Evolutionary conservation across 1,284 basidiomycete genomes (phyloP).

Genomic region (Kalmanozyma brasiliensis): DNA sequence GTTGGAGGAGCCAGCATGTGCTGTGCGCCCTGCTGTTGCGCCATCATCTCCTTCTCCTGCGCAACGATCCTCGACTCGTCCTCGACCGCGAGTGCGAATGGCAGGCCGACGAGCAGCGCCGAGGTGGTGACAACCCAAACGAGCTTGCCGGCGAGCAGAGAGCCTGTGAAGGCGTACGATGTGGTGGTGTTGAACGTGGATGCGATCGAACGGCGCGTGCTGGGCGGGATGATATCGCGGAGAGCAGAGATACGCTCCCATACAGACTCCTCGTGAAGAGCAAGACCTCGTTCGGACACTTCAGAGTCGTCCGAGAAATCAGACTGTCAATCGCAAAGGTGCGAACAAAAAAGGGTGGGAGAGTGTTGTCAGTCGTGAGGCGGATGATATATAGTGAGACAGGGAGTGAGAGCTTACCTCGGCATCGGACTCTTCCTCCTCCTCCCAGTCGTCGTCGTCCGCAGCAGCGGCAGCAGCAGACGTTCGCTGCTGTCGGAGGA

Average conservation of each 20-base stretch:
- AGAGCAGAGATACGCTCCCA: constrained; percentile 88
- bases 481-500: constrained; percentile 45
- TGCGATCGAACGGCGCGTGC: constrained; percentile 81
- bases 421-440: constrained; percentile 44
- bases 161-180: constrained; percentile 73
- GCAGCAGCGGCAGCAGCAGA: constrained; percentile 28
- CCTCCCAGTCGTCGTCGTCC: constrained; percentile 43
- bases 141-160: constrained; percentile 82
- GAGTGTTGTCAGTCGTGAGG: neutral
- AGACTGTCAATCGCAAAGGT: constrained; percentile 13
- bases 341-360: neutral
- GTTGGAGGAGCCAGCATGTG: constrained; percentile 65
- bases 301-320: constrained; percentile 59
- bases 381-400: no score
- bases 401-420: constrained; percentile 22
- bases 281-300: constrained; percentile 58
- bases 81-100: constrained; percentile 90
- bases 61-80: constrained; percentile 93
- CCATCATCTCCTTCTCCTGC: constrained; percentile 93
- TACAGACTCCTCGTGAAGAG: constrained; percentile 75
- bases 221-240: constrained; percentile 92
- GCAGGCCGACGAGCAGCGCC: constrained; percentile 89
- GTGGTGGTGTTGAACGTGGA: constrained; percentile 75
- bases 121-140: constrained; percentile 96
- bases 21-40: constrained; percentile 90